Evolutionary conservation across 2,329 filamentous ascomycete genomes (phyloP).

Genomic region (Hymenoscyphus repandus): DNA sequence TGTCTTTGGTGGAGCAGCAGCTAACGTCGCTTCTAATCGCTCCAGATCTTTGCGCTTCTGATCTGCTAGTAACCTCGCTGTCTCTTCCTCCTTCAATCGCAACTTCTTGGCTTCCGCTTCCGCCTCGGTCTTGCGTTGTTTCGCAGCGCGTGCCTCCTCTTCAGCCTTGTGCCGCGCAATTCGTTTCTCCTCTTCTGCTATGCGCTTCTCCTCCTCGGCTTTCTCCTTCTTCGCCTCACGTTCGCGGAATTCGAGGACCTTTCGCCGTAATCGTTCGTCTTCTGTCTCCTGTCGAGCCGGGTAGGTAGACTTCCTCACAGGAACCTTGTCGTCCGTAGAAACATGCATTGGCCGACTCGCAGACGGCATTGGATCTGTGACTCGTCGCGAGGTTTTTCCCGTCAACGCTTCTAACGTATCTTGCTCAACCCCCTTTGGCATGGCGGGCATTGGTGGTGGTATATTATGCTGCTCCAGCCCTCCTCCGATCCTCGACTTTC

Average conservation of each 20-base stretch:
- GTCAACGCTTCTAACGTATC: neutral
- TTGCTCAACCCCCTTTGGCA: conserved; percentile 8
- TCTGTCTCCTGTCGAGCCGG: conserved; percentile 17
- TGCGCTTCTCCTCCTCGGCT: conserved; percentile 1
- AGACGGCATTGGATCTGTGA: conserved; percentile 15
- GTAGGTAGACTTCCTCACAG: neutral
- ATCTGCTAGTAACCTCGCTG: conserved; percentile 23
- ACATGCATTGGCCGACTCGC: conserved; percentile 1
- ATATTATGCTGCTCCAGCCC: conserved; percentile 5
- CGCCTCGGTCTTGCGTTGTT: conserved; percentile 1
- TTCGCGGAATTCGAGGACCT: conserved; percentile 16
- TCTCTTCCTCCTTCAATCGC: conserved; percentile 20
- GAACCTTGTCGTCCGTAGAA: neutral
- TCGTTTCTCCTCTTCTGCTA: conserved; percentile 1
- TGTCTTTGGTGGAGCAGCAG: conserved; percentile 21
- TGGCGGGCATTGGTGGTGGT: conserved; percentile 9
- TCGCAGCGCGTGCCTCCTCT: conserved; percentile 1
- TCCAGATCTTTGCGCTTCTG: conserved; percentile 32
- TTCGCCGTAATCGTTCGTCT: conserved; percentile 18
- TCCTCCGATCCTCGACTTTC: conserved; percentile 21
- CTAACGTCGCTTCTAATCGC: conserved; percentile 28
- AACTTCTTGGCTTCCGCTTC: conserved; percentile 11
- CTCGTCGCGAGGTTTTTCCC: conserved; percentile 10
- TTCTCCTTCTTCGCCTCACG: conserved; percentile 12
- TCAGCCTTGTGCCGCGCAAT: neutral